Evolutionary conservation across 2,329 filamentous ascomycete genomes (phyloP), one percentile per base, ranked within the genome.

Genomic region (Fusarium sororula): DNA sequence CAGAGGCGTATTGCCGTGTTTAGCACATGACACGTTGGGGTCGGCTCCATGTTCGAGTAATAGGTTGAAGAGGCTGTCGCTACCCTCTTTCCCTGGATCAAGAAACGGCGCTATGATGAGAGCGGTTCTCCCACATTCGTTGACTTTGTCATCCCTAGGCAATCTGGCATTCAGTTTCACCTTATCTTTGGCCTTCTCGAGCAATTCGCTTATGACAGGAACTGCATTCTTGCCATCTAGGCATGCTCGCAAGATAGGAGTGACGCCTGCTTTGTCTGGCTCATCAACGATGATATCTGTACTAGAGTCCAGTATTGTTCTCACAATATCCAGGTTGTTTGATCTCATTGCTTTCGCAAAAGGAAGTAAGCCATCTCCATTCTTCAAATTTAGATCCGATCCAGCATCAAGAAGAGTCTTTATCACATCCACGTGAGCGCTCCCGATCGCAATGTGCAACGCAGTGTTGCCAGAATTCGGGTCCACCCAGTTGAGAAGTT

Each of bases 71-170:
- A 45, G n/a, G n/a, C 11, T 45, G 11, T 26, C n/a, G 6, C 42
- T 45, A 0, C 42, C 5, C 42, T 45, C 7, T 20, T 26, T 3
- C 42, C 20, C 42, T 6, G 3, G 17, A 26, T 45, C 24, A 20
- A 26, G 2, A 26, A 18, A 45, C 17, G n/a, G 11, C 8, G 3
- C 24, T 20, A 45, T 13, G 11, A 45, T 1, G 11, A 45, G 42
- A 20, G 7, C 24, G 7, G 42, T 45, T 26, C 42, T 45, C 17
- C 24, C 42, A 26, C 17, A 45, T 26, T 45, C 42, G 7, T 45
- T 26, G 0, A 0, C 2, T 26, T 45, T 2, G 24, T 20, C 24
- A 20, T 45, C 11, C 1, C 12, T 45, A 9, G 42, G 42, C 11
- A 45, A 9, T 45, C 11, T 18, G 7, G 17, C 17, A 3, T 20